phyloP scores from a whole-genome alignment of 139 green algal genomes.

The Spirogloea muscicola region DNA sequence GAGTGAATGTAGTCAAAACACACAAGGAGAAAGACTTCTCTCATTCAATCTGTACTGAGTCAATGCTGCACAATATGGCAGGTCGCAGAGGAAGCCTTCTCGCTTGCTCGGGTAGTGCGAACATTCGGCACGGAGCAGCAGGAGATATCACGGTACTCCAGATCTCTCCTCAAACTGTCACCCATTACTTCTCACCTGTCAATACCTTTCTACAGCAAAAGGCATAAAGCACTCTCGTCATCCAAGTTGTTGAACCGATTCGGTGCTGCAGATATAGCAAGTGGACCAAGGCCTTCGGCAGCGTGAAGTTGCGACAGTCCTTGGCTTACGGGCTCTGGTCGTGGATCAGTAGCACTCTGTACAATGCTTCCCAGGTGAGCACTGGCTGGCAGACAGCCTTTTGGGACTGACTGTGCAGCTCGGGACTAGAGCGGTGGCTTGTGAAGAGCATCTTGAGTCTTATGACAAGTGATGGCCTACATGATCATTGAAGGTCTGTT shows the following conservation, averaged over 20 bases:
- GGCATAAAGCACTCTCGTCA: not conserved
- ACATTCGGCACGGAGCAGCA: slow-evolving; percentile 71
- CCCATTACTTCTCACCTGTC: not conserved
- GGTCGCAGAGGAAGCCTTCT: slow-evolving; percentile 67
- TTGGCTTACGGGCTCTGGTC: slow-evolving; percentile 61
- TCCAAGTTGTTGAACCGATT: not conserved
- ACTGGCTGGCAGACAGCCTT: not conserved
- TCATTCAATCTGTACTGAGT: not conserved
- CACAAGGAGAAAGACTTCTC: not conserved
- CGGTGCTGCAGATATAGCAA: slow-evolving; percentile 58
- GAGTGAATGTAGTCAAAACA: too few species aligned
- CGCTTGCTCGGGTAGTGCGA: slow-evolving; percentile 62
- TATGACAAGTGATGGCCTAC: too few species aligned
- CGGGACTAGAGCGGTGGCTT: too few species aligned
- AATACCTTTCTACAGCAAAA: not conserved
- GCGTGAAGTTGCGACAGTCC: slow-evolving; percentile 64
- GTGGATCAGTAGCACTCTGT: slow-evolving; percentile 50
- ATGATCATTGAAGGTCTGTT: too few species aligned
- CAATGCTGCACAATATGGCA: slow-evolving; percentile 39
- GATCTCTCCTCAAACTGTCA: not conserved
- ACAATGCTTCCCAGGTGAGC: slow-evolving; percentile 28
- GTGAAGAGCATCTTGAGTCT: too few species aligned
- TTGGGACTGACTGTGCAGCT: too few species aligned
- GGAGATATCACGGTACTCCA: slow-evolving; percentile 49
- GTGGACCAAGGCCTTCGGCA: slow-evolving; percentile 60